These are phyloP conservation scores for Exophiala spinifera DNA, from an alignment of 2,329 filamentous ascomycete species.

Conservation along the genomic window DNA sequence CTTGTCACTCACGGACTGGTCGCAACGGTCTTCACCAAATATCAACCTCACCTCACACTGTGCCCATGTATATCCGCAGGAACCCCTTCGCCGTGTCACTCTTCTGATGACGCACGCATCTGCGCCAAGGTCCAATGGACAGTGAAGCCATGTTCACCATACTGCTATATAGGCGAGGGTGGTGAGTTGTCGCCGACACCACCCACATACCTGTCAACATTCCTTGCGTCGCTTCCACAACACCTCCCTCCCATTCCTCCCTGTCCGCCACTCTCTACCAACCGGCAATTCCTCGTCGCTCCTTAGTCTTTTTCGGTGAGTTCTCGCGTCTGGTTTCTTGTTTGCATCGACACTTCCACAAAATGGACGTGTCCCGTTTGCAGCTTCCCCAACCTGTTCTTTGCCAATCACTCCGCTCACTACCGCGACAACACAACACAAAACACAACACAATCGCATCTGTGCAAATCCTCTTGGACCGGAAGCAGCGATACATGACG, in stretches of 20 bases:
- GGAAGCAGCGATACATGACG: conserved; percentile 14
- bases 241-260: neutral
- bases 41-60: neutral
- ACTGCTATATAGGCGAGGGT: neutral
- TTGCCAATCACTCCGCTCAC: too few species aligned
- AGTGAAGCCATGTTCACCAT: conserved; percentile 2
- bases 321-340: neutral
- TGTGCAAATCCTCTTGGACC: conserved; percentile 10
- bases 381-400: neutral
- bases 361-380: neutral
- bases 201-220: conserved; percentile 12
- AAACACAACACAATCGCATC: too few species aligned
- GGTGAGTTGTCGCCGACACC: conserved; percentile 1
- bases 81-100: conserved; percentile 1
- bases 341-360: neutral
- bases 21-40: neutral
- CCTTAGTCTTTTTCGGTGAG: conserved; percentile 7
- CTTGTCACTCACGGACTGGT: neutral
- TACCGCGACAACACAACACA: neutral
- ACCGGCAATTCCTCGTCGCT: neutral
- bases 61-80: neutral
- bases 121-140: neutral
- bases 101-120: neutral
- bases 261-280: neutral
- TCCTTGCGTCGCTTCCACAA: conserved; percentile 3